Percentiles rank a stretch among this genome's conserved stretches.
Evolutionary conservation across 441 rosid genomes (phyloP).

Genomic region (Mallotus repandus): DNA sequence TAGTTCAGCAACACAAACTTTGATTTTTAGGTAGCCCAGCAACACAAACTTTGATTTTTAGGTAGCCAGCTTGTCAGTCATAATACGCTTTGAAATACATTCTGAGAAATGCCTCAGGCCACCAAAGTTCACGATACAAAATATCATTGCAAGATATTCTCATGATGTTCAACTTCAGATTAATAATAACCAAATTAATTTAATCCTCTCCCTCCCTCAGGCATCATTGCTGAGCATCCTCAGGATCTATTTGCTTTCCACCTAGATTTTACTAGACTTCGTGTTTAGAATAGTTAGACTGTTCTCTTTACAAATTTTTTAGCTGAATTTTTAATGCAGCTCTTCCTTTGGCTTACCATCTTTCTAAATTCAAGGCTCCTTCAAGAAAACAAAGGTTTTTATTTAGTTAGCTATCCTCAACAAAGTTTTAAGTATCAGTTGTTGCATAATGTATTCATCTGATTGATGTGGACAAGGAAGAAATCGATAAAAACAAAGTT

Average conservation of each 20-base stretch:
- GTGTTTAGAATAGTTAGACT: not conserved
- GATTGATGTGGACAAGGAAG: not conserved
- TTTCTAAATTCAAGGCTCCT: too few relatives aligned
- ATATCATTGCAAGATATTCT: not conserved
- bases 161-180: not conserved
- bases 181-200: not conserved
- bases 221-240: not conserved
- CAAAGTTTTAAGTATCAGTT: not conserved
- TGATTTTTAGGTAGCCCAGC: not conserved
- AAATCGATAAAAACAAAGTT: too few relatives aligned
- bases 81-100: not conserved
- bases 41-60: not conserved
- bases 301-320: not conserved
- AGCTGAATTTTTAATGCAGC: not conserved
- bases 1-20: not conserved
- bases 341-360: not conserved
- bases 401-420: too few relatives aligned
- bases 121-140: not conserved
- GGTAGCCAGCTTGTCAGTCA: not conserved
- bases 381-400: too few relatives aligned
- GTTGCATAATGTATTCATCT: not conserved
- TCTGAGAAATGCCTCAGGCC: not conserved
- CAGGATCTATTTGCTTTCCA: not conserved
- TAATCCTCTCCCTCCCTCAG: not conserved
- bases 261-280: not conserved